Base-by-base conservation (phyloP, 192 early-diverging fungal species). In the Coemansia sp. region DNA sequence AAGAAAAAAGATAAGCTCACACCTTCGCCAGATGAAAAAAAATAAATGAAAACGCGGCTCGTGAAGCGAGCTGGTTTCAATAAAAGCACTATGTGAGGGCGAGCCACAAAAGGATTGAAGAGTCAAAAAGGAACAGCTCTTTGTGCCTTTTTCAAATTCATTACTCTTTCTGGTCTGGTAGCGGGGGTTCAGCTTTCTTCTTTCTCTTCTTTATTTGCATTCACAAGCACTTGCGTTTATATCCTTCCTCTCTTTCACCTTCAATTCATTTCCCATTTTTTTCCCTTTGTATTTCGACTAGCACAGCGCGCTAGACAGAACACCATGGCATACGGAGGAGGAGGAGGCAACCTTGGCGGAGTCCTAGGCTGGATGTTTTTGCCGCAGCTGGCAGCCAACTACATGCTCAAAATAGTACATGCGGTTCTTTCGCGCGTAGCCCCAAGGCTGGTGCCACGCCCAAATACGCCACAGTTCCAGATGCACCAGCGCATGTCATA, bases 301-400 rank as follows among this genome's bases (percentile, higher is more conserved):
- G 9, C 9, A 25, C 49, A 52, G 22, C 3, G 9, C 42, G 22
- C 49, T 23, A 52, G 49, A 52, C 8, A 29, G 29, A 29, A 29
- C 29, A 3, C 29, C 29, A 52, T 52, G 49, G 19, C 49, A 25
- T 52, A 52, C 22, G 49, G 49, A 52, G 49, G 29, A 29, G 29
- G 29, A 29, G 29, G 29, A 29, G 29, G 49, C 49, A 66, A 65
- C 15, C 10, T 81, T 46, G 60, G 66, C 9, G 74, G 73, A 61
- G 56, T 73, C 15, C 38, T 81, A 9, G 79, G 66, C 19, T 81
- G 79, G 79, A 46, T 81, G 42, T 64, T 75, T 54, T 49, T 81
- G 19, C 79, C 79, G 10, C 69, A 63, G 35, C 61, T 81, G 15
- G 79, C 70, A 8, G 68, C 79, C 8, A 70, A 29, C 53, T 69